Base-by-base conservation (phyloP, 495 filamentous ascomycete genomes). In the Schizothecium vesticola region DNA sequence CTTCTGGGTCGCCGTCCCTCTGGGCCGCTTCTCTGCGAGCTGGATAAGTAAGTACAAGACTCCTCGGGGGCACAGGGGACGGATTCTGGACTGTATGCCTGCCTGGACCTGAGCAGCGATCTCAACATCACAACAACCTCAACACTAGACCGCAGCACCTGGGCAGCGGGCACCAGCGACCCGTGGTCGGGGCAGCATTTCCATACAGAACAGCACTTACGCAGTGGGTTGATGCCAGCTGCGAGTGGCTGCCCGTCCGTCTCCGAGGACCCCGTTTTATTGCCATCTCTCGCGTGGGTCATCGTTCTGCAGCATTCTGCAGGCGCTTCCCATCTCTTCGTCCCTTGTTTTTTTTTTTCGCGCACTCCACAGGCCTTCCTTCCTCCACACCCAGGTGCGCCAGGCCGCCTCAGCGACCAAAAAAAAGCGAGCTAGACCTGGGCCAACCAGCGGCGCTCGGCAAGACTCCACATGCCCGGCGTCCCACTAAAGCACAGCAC, bases 221-320 rank as follows among this genome's bases (percentile, higher is more conserved):
- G 28, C 28, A 29, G 28, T 43, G 33, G 33, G 13, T 43, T 29
- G 28, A 29, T 29, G 28, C 28, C 28, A 29, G 33, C 13, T 43
- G 33, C 33, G 8, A 63, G 67, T 64, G 61, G 61, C 61, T 69
- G 61, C 22, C 29, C 56, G 29, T 28, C 29, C 56, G 29, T 22
- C 31, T 19, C 51, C 29, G 28, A 51, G 29, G 25, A 61, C 61
- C 60, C 67, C 67, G 67, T 69, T 68, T 69, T 69, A 64, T 69
- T 69, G 67, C 59, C 66, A 67, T 67, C 66, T 59, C 63, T 56
- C 61, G 31, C 43, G 19, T 51, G 43, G 43, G 19, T 51, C 43
- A 51, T 51, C 43, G 8, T 16, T 51, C 43, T 51, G 43, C 43
- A 51, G 43, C 19, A 51, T 51, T 51, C 43, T 51, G 43, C 43